Evolutionary conservation across 345 rosid genomes (phyloP).

Genomic region (Punica granatum): DNA sequence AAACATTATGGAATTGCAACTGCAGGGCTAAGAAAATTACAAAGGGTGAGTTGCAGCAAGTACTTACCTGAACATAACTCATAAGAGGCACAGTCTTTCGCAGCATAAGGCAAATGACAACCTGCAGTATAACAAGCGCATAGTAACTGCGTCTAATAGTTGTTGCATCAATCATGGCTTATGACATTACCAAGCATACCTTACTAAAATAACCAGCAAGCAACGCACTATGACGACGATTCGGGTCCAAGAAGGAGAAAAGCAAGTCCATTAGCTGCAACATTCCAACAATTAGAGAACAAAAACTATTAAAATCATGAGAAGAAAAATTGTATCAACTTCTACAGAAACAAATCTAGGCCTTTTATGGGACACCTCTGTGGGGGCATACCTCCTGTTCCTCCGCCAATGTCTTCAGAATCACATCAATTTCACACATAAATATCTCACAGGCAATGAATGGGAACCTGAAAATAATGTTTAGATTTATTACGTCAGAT

Average conservation of each 20-base stretch:
- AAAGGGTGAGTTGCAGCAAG: not conserved
- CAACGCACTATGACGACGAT: conserved; percentile 77
- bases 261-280: conserved; percentile 87
- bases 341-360: not conserved
- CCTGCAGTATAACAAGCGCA: conserved; percentile 28
- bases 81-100: conserved; percentile 91
- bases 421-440: conserved; percentile 94
- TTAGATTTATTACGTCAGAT: not conserved
- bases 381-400: conserved; percentile 64
- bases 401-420: conserved; percentile 83
- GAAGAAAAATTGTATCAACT: not conserved
- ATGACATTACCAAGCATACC: conserved; percentile 29
- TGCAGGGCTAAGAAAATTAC: not conserved
- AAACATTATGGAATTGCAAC: not conserved
- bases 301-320: not conserved
- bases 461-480: conserved; percentile 57
- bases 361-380: not conserved
- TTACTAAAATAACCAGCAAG: conserved; percentile 98
- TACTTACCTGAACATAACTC: conserved; percentile 84
- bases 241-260: conserved; percentile 86
- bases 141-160: not conserved
- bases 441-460: conserved; percentile 92
- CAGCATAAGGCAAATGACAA: conserved; percentile 85
- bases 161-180: not conserved
- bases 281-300: conserved; percentile 7